Evolutionary conservation across 257 asterid species (phyloP).

Genomic region (Handroanthus guayacan): DNA sequence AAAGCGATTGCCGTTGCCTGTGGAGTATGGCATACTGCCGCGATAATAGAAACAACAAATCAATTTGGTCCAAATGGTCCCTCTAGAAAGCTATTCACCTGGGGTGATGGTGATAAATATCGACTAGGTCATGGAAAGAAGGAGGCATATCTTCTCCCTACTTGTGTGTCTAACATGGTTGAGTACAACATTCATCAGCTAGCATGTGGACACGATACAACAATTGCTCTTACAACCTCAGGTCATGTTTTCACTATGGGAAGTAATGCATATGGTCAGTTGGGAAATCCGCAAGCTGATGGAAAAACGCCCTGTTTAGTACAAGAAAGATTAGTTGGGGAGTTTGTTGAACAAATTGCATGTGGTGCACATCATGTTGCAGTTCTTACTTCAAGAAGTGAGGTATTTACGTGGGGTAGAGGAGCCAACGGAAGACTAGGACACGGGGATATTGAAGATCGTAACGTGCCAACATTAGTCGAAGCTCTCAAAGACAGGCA

Average conservation of each 20-base stretch:
- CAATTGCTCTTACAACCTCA: slow-evolving; percentile 77
- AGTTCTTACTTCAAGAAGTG: slow-evolving; percentile 81
- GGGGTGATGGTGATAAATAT: slow-evolving; percentile 94
- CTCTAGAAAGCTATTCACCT: slow-evolving; percentile 83
- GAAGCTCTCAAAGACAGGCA: slow-evolving; percentile 85
- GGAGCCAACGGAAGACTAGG: slow-evolving; percentile 94
- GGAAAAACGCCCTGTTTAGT: slow-evolving; percentile 83
- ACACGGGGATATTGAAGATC: slow-evolving; percentile 81
- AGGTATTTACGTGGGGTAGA: slow-evolving; percentile 87
- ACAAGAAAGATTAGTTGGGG: slow-evolving; percentile 88
- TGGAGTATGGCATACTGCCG: slow-evolving; percentile 98
- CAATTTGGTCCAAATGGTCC: slow-evolving; percentile 53
- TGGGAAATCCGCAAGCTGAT: slow-evolving; percentile 76
- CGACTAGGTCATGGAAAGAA: slow-evolving; percentile 89
- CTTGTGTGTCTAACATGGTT: slow-evolving; percentile 72
- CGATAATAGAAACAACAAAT: slow-evolving; percentile 75
- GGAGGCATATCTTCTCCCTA: slow-evolving; percentile 73
- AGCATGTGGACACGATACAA: slow-evolving; percentile 75
- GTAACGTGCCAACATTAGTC: slow-evolving; percentile 68
- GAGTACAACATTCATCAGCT: slow-evolving; percentile 87
- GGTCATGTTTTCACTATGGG: slow-evolving; percentile 94
- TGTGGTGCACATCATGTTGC: slow-evolving; percentile 85
- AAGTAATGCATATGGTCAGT: slow-evolving; percentile 69
- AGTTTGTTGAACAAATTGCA: slow-evolving; percentile 85
- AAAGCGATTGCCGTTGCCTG: slow-evolving; percentile 77